Base-by-base conservation (phyloP, 441 rosid species). In the Arabidopsis lyrata region DNA sequence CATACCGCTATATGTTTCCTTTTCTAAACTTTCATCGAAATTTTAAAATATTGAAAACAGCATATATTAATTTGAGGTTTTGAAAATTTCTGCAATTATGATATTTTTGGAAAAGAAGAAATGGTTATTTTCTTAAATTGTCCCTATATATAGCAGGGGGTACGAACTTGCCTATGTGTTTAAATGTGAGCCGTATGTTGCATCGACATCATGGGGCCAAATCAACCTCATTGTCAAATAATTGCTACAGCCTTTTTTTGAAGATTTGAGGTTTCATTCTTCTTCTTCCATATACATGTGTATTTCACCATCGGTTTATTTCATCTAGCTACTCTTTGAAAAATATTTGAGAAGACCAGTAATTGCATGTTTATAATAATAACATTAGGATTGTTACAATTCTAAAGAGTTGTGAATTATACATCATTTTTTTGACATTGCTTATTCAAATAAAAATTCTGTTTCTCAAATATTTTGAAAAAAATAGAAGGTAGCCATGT, bases 191-290 rank as follows among this genome's bases (percentile, higher is more conserved):
- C 65, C 65, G 41, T 38, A 55, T 45, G 77, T 56, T 55, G 57
- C 71, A 55, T 73, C 29, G 50, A 64, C 77, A 73, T 45, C 65
- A 55, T 55, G 64, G 64, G 35, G 49, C 55, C 64, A 54, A 63
- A 64, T 64, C 58, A 73, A 52, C 50, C 64, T 73, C 77, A 15
- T 63, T 16, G 64, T 64, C 77, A 44, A 63, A 55, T 72, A 55
- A 63, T 64, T 49, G 50, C 60, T 29, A 35, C 52, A 39, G 29
- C 9, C 1, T 36, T 38, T 22, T 22, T 41, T 22, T 22, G 5
- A 32, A 35, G n/a, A 18, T 41, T 32, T 63, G 22, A 48, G 15
- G 50, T 70, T 47, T 47, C 2, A 45, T 45, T 22, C 39, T 0
- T 24, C 27, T 29, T 29, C 31, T 29, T 29, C 31, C 31, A 29